Conservation (phyloP, 306 rosid species). For the Datisca glomerata region DNA sequence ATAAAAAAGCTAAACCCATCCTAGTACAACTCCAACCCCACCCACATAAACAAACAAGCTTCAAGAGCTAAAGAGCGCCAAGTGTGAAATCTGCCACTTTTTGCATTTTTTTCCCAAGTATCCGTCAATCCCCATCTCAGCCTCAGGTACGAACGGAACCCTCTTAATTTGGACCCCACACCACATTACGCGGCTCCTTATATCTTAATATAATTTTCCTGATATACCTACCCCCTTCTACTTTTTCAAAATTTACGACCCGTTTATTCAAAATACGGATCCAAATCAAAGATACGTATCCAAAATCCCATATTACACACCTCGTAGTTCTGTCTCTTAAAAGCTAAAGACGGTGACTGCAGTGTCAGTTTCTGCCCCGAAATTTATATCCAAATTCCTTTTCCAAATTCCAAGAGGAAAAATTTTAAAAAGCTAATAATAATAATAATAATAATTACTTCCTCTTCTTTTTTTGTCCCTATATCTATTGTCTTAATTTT, state of each 20-base stretch:
- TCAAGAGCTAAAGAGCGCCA: too few relatives aligned
- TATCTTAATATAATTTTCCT: too few relatives aligned
- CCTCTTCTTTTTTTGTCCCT: background rate
- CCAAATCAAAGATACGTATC: too few relatives aligned
- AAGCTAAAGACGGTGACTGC: constrained; percentile 19
- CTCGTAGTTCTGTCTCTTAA: constrained; percentile 22
- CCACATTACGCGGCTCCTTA: background rate
- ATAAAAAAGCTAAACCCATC: too few relatives aligned
- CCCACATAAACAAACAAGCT: too few relatives aligned
- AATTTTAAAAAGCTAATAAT: background rate
- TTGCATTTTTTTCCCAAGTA: too few relatives aligned
- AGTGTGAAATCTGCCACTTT: background rate
- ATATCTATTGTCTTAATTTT: background rate
- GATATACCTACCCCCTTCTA: background rate
- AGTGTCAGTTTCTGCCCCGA: constrained; percentile 17
- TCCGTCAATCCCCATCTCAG: too few relatives aligned
- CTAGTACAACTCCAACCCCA: background rate
- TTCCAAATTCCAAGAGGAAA: constrained; percentile 42
- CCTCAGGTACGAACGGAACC: too few relatives aligned
- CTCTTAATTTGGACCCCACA: background rate
- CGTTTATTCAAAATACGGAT: background rate
- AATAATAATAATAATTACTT: background rate
- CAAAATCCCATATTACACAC: background rate
- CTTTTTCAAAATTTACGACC: background rate
- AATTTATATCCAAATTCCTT: constrained; percentile 10